Evolutionary conservation across 495 filamentous ascomycete genomes (phyloP).

Genomic region (Paragyromitra xinjiangensis): DNA sequence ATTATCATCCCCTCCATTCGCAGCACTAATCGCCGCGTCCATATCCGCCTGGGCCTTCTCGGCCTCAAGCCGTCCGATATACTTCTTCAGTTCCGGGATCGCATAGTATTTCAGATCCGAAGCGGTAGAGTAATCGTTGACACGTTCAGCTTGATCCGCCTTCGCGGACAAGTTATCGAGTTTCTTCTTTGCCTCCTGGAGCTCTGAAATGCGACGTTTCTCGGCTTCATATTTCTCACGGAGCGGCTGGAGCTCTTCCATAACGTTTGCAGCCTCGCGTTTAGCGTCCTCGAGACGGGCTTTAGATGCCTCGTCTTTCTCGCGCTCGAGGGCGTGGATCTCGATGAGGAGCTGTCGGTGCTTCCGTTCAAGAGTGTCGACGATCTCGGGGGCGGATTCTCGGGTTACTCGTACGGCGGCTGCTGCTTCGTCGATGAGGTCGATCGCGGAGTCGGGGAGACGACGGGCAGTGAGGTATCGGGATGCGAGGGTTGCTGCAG

Average conservation of each 20-base stretch:
- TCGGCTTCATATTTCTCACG: slow-evolving; percentile 96
- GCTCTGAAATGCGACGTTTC: slow-evolving; percentile 82
- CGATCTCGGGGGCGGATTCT: slow-evolving; percentile 92
- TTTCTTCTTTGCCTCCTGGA: slow-evolving; percentile 97
- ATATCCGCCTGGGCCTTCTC: slow-evolving; percentile 81
- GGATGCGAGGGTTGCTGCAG: slow-evolving; percentile 86
- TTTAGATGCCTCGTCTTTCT: slow-evolving; percentile 92
- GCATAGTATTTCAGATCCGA: slow-evolving; percentile 97
- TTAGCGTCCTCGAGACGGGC: slow-evolving; percentile 80
- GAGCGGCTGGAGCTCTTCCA: slow-evolving; percentile 88
- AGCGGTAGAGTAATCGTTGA: slow-evolving; percentile 79
- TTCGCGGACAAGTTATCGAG: slow-evolving; percentile 87
- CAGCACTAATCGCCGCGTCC: slow-evolving; percentile 69
- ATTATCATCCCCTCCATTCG: slow-evolving; percentile 65
- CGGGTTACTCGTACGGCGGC: slow-evolving; percentile 92
- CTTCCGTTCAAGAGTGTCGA: slow-evolving; percentile 90
- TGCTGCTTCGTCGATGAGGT: slow-evolving; percentile 94
- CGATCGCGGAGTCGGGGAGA: slow-evolving; percentile 94
- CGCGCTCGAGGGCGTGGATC: slow-evolving; percentile 90
- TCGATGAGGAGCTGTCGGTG: slow-evolving; percentile 92
- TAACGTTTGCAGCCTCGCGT: slow-evolving; percentile 87
- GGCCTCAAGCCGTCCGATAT: slow-evolving; percentile 79
- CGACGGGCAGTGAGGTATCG: slow-evolving; percentile 89
- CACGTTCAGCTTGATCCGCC: slow-evolving; percentile 87
- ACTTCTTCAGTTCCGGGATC: slow-evolving; percentile 85